Evolutionary conservation across 2,329 filamentous ascomycete genomes (phyloP), one percentile per base, ranked within the genome.

Genomic region (Phaeosphaeria sp.): DNA sequence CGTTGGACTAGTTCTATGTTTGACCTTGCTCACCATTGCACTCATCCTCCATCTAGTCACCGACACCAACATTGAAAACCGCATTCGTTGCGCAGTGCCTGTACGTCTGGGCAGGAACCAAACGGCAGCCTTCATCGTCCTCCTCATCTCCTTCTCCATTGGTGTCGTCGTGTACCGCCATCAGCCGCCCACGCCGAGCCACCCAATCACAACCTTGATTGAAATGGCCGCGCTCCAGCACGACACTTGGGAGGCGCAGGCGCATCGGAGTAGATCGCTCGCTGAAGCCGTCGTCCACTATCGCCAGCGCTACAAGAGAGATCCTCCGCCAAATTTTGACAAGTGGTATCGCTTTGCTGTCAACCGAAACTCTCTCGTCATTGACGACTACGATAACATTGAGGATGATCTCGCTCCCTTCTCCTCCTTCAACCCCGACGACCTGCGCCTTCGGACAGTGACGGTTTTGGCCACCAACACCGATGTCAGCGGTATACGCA

Each of bases 321-420:
- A 82, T 58, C 86, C 86, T 1, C 86, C 86, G 23, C 85, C 86
- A 10, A 81, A 82, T 13, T 89, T 88, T 62, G 83, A 87, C 60
- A 76, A 81, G 56, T 88, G 86, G 86, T 87, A 85, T 64, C 70
- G 81, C 39, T 88, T 82, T 68, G 85, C 86, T 1, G 81, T 76
- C 5, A 79, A 73, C 6, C 80, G 81, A 41, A 82, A 80, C 15
- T 84, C 84, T 0, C 68, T 82, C 4, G 72, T 88, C 9, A 83
- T 88, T 49, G 86, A 89, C 59, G 84, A 87, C 60, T 88, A 83
- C 59, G 84, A 88, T 72, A 84, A 83, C 61, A 86, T 89, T 17
- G 74, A 87, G 59, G 69, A 81, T 21, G 84, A 88, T 62, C 69
- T 88, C 9, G 72, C 83, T 7, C 85, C 85, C 1, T 88, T 87